These are phyloP conservation scores for Blastosporella zonata DNA, from an alignment of 1,284 basidiomycete genomes.

Conservation along the genomic window DNA sequence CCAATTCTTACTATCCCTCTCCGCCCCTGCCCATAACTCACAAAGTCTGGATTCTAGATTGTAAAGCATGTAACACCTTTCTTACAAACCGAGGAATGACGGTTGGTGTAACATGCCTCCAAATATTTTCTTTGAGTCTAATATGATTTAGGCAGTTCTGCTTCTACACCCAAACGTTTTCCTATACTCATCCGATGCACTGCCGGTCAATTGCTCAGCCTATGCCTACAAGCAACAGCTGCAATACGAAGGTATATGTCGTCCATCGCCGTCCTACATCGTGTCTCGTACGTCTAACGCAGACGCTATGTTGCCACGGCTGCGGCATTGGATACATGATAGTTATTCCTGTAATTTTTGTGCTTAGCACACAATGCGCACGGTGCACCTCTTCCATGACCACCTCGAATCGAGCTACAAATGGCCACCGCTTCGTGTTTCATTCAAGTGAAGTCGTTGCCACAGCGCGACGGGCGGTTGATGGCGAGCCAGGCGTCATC, in stretches of 20 bases:
- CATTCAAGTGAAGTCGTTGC: slow-evolving; percentile 76
- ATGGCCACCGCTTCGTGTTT: slow-evolving; percentile 87
- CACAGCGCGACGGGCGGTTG: slow-evolving; percentile 68
- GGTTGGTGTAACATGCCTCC: slow-evolving; percentile 36
- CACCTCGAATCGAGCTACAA: slow-evolving; percentile 65
- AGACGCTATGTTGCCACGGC: slow-evolving; percentile 78
- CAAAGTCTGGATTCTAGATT: slow-evolving; percentile 81
- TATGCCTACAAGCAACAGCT: slow-evolving; percentile 44
- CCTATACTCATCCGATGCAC: slow-evolving; percentile 80
- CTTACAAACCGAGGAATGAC: slow-evolving; percentile 85
- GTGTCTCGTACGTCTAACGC: slow-evolving; percentile 40
- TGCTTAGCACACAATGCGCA: slow-evolving; percentile 42
- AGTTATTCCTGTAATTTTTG: slow-evolving; percentile 50
- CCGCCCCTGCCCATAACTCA: slow-evolving; percentile 45
- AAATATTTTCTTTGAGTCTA: slow-evolving; percentile 6
- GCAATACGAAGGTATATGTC: slow-evolving; percentile 34
- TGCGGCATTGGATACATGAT: slow-evolving; percentile 86
- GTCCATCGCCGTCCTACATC: slow-evolving; percentile 24
- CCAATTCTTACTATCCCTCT: slow-evolving; percentile 38
- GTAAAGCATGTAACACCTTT: slow-evolving; percentile 71
- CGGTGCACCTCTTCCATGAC: slow-evolving; percentile 71
- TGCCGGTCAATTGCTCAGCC: slow-evolving; percentile 74
- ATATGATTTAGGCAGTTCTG: slow-evolving; percentile 63
- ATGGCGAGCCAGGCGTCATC: slow-evolving; percentile 67
- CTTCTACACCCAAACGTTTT: slow-evolving; percentile 80